These are phyloP conservation scores for Balansia obtecta DNA, from an alignment of 2,329 filamentous ascomycete species.

Conservation along the genomic window DNA sequence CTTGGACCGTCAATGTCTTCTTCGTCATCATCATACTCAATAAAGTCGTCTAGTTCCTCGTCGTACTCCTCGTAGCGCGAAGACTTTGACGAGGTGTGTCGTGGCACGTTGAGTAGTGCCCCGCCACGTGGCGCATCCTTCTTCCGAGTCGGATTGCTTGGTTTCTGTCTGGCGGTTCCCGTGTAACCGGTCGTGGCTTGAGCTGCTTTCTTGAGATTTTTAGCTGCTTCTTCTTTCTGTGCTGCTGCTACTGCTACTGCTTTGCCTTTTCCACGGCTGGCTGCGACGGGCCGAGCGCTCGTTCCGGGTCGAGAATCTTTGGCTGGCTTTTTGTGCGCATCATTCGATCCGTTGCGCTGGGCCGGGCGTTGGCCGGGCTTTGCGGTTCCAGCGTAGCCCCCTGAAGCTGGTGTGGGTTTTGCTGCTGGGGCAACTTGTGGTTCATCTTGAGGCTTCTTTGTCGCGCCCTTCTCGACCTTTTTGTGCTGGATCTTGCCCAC, in stretches of 20 bases:
- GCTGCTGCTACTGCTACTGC: slow-evolving; percentile 5
- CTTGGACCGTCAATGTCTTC: slow-evolving; percentile 28
- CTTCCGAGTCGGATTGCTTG: slow-evolving; percentile 22
- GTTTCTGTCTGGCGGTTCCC: slow-evolving; percentile 49
- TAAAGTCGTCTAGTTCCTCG: slow-evolving; percentile 48
- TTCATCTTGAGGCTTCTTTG: slow-evolving; percentile 38
- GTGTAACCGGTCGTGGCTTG: slow-evolving; percentile 52
- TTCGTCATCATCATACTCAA: slow-evolving; percentile 48
- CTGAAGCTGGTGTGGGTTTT: slow-evolving; percentile 13
- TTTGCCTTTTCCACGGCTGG: slow-evolving; percentile 9
- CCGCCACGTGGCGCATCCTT: slow-evolving; percentile 25
- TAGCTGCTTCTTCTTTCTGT: slow-evolving; percentile 32
- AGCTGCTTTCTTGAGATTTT: slow-evolving; percentile 50
- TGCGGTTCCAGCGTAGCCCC: slow-evolving; percentile 20
- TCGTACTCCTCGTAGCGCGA: slow-evolving; percentile 45
- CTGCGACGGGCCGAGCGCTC: slow-evolving; percentile 1
- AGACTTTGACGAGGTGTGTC: slow-evolving; percentile 17
- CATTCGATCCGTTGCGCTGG: slow-evolving; percentile 12
- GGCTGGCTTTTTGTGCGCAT: slow-evolving; percentile 7
- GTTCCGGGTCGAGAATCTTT: slow-evolving; percentile 4
- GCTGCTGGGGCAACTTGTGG: slow-evolving; percentile 13
- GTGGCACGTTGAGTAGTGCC: slow-evolving; percentile 25
- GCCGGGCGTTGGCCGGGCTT: slow-evolving; percentile 15
- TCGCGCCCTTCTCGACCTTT: slow-evolving; percentile 50
- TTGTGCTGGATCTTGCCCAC: slow-evolving; percentile 67